Evolutionary conservation across 2,329 filamentous ascomycete species (phyloP), one percentile per base, ranked within the genome.

Genomic region (Coniochaeta sp.): DNA sequence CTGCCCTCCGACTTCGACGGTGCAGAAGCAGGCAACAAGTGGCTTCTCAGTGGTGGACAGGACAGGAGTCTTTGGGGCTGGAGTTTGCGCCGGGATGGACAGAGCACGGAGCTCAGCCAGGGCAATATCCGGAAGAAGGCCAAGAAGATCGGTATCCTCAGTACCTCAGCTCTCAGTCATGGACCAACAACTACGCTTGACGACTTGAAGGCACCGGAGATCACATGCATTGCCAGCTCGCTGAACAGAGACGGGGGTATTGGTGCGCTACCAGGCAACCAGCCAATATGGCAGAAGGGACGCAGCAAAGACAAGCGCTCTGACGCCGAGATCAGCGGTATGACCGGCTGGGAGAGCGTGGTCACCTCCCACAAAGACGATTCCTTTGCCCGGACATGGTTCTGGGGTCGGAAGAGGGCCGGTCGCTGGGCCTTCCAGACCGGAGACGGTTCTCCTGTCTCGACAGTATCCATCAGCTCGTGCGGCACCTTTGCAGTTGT

Each of bases 61-160:
- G 95, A 99, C 63, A 82, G 91, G 58, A 96, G 91, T 67, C 75
- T 99, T 2, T 97, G 94, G 92, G 92, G 89, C 1, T 96, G 95
- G 83, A 97, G 91, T 77, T 73, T 99, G 66, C 87, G 94, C 40
- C 87, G 89, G 50, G 94, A 99, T 65, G 91, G 91, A 1, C 95
- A 99, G 69, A 96, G 90, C 65, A 83, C 87, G 1, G 94, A 99
- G 68, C 73, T 99, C 32, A 96, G 91, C 42, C 95, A 99, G 65
- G 94, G 94, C 28, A 86, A 86, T 49, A 81, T 96, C 48, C 86
- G 88, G 57, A 91, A 89, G 66, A 95, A 91, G 69, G 88, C 91
- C 1, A 95, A 91, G 71, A 96, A 96, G 68, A 75, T 83, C 55
- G 89, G 89, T n/a, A 77, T 91, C 32, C 66, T 89, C 14, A 78